Base-by-base conservation (phyloP, 164 flowering plant species). In the Euptelea pleiosperma region DNA sequence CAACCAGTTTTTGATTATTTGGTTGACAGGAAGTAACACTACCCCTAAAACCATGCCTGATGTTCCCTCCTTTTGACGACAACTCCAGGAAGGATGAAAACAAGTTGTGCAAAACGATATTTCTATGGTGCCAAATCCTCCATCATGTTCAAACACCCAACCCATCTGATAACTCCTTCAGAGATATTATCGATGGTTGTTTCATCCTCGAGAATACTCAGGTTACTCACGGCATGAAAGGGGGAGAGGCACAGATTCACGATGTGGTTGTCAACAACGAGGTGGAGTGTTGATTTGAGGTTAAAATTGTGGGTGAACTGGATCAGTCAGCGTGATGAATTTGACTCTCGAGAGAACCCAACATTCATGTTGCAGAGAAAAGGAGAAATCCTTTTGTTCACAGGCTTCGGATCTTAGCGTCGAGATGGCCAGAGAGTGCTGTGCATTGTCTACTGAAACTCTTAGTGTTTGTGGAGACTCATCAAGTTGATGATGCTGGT, bases 91-190 rank as follows among this genome's bases (percentile, higher is more conserved):
- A 65, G 65, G 74, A 61, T 69, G 82, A 73, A 56, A 76, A 57
- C 37, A 74, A 62, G 57, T 58, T 68, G 18, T 67, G 43, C 82
- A 70, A 34, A 85, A 75, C 52, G 84, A 84, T 65, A 61, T 57
- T 40, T 66, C 85, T 33, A 52, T 58, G 60, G 68, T 60, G 24
- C 52, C 67, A 18, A 77, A 56, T 75, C 63, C 81, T 43, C 70
- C 76, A 31, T 66, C 28, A 58, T 70, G 69, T 85, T 84, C 73
- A 84, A 78, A 66, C 91, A 82, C 62, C 91, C 96, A 18, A 88
- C 92, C 44, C 96, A 90, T 74, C 73, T 93, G 42, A 72, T 93
- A 48, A 93, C 99, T 45, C 97, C 99, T 35, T 73, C 88, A 29
- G 99, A 93, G 73, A 80, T 89, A 35, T 59, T 88, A 43, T 58